Conservation (phyloP, 257 asterid species). For the Gentiana dahurica region DNA sequence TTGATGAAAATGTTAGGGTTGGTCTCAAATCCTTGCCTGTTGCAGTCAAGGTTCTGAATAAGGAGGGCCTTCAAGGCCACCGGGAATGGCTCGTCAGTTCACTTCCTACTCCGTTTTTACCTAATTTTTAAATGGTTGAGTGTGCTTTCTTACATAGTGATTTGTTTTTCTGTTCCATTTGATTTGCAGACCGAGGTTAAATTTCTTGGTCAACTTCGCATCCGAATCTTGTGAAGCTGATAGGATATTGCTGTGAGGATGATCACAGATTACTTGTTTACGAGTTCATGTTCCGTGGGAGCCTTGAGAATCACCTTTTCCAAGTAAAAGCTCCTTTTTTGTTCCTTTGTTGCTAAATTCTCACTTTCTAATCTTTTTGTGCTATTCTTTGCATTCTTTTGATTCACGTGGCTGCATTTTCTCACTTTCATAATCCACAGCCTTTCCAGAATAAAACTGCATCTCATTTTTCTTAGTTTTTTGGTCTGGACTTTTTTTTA, state of each 20-base stretch:
- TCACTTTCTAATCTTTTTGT: no score
- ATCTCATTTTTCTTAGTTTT: no score
- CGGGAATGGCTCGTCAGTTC: conserved; percentile 92
- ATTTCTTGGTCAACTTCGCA: conserved; percentile 98
- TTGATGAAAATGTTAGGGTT: conserved; percentile 92
- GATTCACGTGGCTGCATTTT: no score
- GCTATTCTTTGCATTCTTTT: no score
- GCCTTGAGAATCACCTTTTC: conserved; percentile 96
- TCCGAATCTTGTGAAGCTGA: conserved; percentile 90
- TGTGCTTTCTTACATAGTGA: not conserved
- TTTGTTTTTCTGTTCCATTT: not conserved
- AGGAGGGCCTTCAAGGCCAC: conserved; percentile 99
- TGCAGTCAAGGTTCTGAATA: conserved; percentile 96
- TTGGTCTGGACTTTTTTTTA: no score
- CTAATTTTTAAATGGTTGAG: no score
- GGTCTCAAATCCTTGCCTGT: conserved; percentile 95
- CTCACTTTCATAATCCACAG: not conserved
- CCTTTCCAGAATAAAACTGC: not conserved
- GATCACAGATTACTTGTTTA: conserved; percentile 94
- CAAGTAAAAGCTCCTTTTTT: conserved; percentile 42
- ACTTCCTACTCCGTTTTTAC: not conserved
- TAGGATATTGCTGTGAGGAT: conserved; percentile 99
- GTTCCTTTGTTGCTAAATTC: no score
- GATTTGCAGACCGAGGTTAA: conserved; percentile 77
- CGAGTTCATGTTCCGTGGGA: conserved; percentile 97